Conservation (phyloP, 441 rosid genomes). For the Arabidopsis hybrid region DNA sequence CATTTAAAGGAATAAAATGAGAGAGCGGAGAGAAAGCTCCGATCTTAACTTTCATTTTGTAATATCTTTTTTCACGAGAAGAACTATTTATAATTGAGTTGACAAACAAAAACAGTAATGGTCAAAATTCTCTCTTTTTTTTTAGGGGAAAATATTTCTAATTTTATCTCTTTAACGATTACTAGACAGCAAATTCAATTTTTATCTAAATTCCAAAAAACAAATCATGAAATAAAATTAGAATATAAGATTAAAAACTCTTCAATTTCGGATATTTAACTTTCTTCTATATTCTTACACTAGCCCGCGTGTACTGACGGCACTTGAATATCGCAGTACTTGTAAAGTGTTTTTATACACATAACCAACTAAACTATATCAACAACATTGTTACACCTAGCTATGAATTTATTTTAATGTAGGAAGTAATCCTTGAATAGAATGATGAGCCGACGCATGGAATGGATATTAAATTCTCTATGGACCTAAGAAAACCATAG, state of each 20-base stretch:
- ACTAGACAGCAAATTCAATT: not conserved
- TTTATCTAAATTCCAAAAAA: not conserved
- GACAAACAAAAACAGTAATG: not conserved
- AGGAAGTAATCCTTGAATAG: not conserved
- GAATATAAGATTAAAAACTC: not conserved
- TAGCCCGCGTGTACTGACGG: not conserved
- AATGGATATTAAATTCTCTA: not conserved
- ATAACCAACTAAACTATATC: not conserved
- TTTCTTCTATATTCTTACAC: not conserved
- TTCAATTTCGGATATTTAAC: not conserved
- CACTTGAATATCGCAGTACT: not conserved
- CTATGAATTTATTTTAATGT: not conserved
- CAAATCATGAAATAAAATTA: not conserved
- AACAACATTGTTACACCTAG: not conserved
- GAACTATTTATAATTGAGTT: not conserved
- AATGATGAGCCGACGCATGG: not conserved
- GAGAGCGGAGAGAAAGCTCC: not conserved
- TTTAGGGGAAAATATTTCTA: not conserved
- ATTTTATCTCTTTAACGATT: not conserved
- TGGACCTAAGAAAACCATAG: constrained; percentile 9
- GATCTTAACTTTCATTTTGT: not conserved
- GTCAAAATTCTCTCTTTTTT: not conserved
- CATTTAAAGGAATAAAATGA: not conserved
- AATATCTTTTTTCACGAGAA: constrained; percentile 1
- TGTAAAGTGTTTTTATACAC: not conserved